Evolutionary conservation across 495 filamentous ascomycete species (phyloP).

Genomic region (Penicillium crystallinum): DNA sequence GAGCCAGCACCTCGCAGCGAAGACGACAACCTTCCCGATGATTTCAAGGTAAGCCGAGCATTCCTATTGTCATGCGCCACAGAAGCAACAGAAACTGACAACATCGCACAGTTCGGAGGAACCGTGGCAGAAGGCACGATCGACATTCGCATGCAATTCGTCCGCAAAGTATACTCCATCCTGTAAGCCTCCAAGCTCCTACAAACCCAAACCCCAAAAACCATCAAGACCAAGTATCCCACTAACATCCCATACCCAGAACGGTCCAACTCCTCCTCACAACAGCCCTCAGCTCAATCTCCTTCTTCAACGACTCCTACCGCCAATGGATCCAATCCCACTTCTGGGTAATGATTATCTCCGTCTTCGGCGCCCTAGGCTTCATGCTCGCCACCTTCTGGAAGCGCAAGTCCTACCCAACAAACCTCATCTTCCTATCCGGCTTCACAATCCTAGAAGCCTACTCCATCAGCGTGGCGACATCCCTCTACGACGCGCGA

Average conservation of each 20-base stretch:
- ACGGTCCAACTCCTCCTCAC: conserved; percentile 87
- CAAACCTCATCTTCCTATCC: conserved; percentile 87
- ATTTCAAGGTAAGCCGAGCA: conserved; percentile 70
- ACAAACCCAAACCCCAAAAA: neutral
- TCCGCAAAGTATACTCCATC: conserved; percentile 89
- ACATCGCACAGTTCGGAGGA: conserved; percentile 64
- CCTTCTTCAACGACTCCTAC: conserved; percentile 78
- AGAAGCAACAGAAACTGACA: neutral
- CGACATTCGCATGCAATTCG: conserved; percentile 95
- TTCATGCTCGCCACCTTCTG: conserved; percentile 90
- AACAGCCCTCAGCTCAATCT: conserved; percentile 69
- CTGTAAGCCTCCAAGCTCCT: conserved; percentile 45
- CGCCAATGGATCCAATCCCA: conserved; percentile 82
- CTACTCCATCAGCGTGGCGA: conserved; percentile 87
- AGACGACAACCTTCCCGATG: conserved; percentile 89
- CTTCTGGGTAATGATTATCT: conserved; percentile 77
- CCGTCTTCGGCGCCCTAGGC: conserved; percentile 71
- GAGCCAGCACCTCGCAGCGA: conserved; percentile 68
- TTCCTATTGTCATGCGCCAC: too few relatives aligned
- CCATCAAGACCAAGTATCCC: neutral
- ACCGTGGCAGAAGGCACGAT: conserved; percentile 88
- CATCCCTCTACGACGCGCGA: conserved; percentile 72
- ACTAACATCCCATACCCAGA: conserved; percentile 33
- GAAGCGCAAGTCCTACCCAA: conserved; percentile 96
- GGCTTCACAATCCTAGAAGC: conserved; percentile 91